Conservation (phyloP, 495 filamentous ascomycete genomes). For the Penicillium dipodomyicola region DNA sequence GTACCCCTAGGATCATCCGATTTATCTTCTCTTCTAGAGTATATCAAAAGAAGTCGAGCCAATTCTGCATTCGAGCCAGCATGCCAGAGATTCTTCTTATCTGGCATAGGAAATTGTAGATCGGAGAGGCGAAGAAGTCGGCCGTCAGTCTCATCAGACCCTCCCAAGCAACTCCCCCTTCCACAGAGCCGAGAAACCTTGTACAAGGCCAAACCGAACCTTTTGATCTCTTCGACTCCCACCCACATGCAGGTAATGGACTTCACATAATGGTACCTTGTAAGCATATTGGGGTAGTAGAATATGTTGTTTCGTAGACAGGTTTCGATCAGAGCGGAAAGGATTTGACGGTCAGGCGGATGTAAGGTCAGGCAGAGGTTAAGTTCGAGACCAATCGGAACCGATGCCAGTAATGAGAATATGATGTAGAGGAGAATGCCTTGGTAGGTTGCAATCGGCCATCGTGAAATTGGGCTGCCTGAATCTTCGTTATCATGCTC, state of each 20-base stretch:
- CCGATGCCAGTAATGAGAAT: conserved; percentile 12
- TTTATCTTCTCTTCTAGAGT: not conserved
- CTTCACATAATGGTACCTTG: not conserved
- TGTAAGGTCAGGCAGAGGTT: not conserved
- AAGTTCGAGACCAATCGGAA: not conserved
- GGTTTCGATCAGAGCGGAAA: not conserved
- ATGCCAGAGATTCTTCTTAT: not conserved
- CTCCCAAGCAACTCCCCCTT: not conserved
- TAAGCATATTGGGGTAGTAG: not conserved
- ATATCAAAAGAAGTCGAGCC: not conserved
- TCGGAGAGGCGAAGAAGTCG: not conserved
- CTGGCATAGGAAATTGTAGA: not conserved
- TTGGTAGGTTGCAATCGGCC: conserved; percentile 25
- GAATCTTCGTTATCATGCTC: not conserved
- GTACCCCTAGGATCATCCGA: not conserved
- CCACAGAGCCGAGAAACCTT: not conserved
- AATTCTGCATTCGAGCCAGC: not conserved
- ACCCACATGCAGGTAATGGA: conserved; percentile 13
- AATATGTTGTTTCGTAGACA: not conserved
- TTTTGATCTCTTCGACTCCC: conserved; percentile 20
- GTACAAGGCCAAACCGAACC: conserved; percentile 12
- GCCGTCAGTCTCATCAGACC: not conserved
- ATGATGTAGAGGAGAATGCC: conserved; percentile 21
- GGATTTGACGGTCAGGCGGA: not conserved
- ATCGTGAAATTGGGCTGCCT: not conserved